Evolutionary conservation across 352 stramenopile species (phyloP).

Genomic region (Pythium myriotylum): DNA sequence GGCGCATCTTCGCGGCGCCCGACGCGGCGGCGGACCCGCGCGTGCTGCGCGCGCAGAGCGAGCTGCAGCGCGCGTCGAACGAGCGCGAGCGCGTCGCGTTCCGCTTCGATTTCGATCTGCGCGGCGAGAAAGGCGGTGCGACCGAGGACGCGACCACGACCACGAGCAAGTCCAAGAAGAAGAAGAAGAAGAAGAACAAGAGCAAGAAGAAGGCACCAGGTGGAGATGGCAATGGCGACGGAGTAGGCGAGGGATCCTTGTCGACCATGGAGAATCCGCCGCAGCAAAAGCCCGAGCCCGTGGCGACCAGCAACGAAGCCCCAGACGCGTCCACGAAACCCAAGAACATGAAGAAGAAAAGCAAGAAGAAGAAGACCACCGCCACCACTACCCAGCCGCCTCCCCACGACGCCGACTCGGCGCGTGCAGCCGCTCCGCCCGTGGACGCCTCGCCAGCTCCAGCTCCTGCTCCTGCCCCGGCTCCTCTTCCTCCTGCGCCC

Average conservation of each 20-base stretch:
- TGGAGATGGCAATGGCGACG: too few relatives aligned
- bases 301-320: too few relatives aligned
- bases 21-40: conserved; percentile 16
- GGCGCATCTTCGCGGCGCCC: conserved; percentile 29
- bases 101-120: conserved; percentile 53
- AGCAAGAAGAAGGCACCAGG: neutral
- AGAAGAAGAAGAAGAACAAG: conserved; percentile 10
- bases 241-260: too few relatives aligned
- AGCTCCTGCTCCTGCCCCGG: too few relatives aligned
- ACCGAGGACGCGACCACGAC: conserved; percentile 28
- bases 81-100: conserved; percentile 44
- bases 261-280: too few relatives aligned
- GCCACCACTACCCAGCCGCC: too few relatives aligned
- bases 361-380: neutral
- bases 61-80: conserved; percentile 25
- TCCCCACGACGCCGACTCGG: too few relatives aligned
- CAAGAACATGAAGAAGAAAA: conserved; percentile 6
- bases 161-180: conserved; percentile 22
- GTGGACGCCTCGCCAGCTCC: neutral
- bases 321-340: neutral
- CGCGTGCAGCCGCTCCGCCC: neutral
- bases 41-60: conserved; percentile 36
- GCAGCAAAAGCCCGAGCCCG: too few relatives aligned
- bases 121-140: conserved; percentile 13
- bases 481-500: conserved; percentile 19